Base-by-base conservation (phyloP, 2,329 filamentous ascomycete genomes). In the Sporothrix protearum region DNA sequence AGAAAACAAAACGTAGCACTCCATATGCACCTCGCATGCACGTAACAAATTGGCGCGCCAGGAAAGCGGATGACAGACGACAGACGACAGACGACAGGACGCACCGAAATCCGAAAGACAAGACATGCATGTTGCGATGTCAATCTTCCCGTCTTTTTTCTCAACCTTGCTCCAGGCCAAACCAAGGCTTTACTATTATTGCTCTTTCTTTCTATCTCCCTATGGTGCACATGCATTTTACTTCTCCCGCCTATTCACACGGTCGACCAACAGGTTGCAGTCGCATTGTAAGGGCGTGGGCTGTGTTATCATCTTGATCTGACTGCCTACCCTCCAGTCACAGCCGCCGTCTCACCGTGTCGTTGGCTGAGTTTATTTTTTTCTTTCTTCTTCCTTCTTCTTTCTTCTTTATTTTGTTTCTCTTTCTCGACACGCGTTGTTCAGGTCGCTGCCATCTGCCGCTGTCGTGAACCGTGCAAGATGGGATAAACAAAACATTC, bases 1-100 rank as follows among this genome's bases (percentile, higher is more conserved):
- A n/a, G 14, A 10, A 33, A 33, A n/a, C 14, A 59, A 30, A 66
- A 49, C 16, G 42, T 42, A 66, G 47, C 22, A 22, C 39, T 30
- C 42, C 6, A n/a, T 14, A 61, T 61, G 57, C 42, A 47, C 42
- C 45, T 47, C 45, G 7, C 63, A 66, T 66, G 63, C 63, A 66
- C 42, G 63, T 33, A 47, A 64, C 61, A 47, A 12, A 47, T 22
- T 28, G 39, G 30, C 42, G 10, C 14, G 14, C 22, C 63, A 30
- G 2, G 42, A 28, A 8, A 8, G 33, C 36, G 3, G 3, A 39
- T 2, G 57, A 57, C 25, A 42, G 51, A 55, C 25, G 22, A 57
- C 33, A 6, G 28, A 36, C 6, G 55, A 55, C 12, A 47, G 53
- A 57, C 28, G 28, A 59, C 42, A 16, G 30, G 53, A 33, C 53